phyloP scores from a whole-genome alignment of 2,329 filamentous ascomycete genomes.

The Claviceps sp. region DNA sequence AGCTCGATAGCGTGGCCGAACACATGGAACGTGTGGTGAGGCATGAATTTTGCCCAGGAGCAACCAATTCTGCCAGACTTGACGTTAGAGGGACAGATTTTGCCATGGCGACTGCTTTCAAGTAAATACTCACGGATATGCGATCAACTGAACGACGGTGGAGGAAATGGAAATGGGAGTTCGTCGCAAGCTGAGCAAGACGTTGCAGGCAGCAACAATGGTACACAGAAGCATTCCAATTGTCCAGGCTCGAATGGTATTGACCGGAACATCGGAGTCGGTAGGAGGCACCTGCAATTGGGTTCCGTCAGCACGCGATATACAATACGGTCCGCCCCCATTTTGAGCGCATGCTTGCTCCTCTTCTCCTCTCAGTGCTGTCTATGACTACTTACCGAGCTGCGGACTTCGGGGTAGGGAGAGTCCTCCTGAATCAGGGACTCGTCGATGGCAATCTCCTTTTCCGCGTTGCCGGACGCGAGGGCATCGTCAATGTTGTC shows the following conservation, averaged over 20 bases:
- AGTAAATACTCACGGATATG: conserved; percentile 28
- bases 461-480: conserved; percentile 28
- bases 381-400: conserved; percentile 9
- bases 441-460: conserved; percentile 31
- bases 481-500: conserved; percentile 37
- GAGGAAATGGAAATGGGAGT: conserved; percentile 38
- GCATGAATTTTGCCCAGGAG: conserved; percentile 20
- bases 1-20: conserved; percentile 21
- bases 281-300: conserved; percentile 20
- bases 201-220: conserved; percentile 42
- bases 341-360: too few relatives aligned
- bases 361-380: not conserved
- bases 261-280: conserved; percentile 38
- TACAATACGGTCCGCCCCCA: not conserved
- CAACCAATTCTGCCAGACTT: conserved; percentile 13
- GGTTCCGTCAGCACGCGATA: not conserved
- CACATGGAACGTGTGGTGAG: conserved; percentile 16
- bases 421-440: conserved; percentile 39
- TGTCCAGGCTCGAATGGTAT: conserved; percentile 46
- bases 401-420: conserved; percentile 16
- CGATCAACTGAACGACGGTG: conserved; percentile 40
- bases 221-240: conserved; percentile 46
- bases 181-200: conserved; percentile 35
- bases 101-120: not conserved
- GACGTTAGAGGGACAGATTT: not conserved